phyloP scores from a whole-genome alignment of 768 basidiomycete species.

The Leccinum incarnatum region DNA sequence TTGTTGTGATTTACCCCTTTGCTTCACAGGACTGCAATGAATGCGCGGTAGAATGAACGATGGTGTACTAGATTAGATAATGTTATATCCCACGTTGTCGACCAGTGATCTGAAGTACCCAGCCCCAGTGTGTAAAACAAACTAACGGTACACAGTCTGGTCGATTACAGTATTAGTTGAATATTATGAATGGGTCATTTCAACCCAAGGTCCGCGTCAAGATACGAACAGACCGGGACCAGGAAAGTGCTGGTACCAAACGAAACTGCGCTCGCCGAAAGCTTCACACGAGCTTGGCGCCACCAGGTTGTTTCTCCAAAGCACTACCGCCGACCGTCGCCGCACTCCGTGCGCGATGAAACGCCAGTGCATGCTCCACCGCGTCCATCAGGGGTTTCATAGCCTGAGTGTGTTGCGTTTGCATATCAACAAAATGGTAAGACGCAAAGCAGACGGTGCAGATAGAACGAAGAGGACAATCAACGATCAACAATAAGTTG shows the following conservation, averaged over 20 bases:
- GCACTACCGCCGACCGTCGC: conserved; percentile 6
- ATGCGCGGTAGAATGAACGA: background rate
- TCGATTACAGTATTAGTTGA: background rate
- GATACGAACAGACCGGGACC: background rate
- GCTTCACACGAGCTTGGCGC: conserved; percentile 9
- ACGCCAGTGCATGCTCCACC: conserved; percentile 68
- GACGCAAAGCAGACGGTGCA: background rate
- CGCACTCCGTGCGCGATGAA: conserved; percentile 44
- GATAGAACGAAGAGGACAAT: background rate
- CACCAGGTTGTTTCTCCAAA: conserved; percentile 3
- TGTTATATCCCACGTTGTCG: background rate
- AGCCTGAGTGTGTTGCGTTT: conserved; percentile 42
- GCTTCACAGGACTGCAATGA: too few relatives aligned
- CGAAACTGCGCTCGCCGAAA: background rate
- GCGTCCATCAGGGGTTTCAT: conserved; percentile 75
- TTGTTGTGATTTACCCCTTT: too few relatives aligned
- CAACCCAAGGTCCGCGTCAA: background rate
- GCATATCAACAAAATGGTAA: background rate
- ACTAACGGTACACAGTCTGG: too few relatives aligned
- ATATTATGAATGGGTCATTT: background rate
- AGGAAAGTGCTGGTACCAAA: background rate
- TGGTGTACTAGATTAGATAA: background rate
- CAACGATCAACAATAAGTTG: background rate
- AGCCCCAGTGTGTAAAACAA: background rate
- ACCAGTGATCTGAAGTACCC: too few relatives aligned